Base-by-base conservation (phyloP, 2,329 filamentous ascomycete species). In the Colletotrichum filicis region DNA sequence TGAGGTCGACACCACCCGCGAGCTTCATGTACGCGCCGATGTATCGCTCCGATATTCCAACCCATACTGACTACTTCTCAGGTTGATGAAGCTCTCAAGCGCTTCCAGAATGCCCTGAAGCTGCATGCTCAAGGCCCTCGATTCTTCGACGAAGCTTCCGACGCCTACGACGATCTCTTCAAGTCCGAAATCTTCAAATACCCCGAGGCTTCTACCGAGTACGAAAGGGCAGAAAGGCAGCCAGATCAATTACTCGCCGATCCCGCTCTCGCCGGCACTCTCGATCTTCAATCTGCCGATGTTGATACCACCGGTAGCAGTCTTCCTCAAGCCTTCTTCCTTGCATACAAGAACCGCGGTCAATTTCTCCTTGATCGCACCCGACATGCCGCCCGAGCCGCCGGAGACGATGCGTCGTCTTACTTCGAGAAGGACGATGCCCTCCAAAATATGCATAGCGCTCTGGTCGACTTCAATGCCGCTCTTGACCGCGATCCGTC, bases 31-130 rank as follows among this genome's bases (percentile, higher is more conserved):
- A 75, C 59, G 82, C 78, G n/a, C n/a, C 12, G 19, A 22, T 12
- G 3, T n/a, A 6, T 19, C 4, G 9, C 37, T 12, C 9, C 32
- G 19, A 19, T 24, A 5, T 11, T 30, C 12, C 8, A 52, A 9
- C 46, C 26, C 9, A 28, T n/a, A 14, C 56, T 68, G 14, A 52
- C 37, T n/a, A 32, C 5, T 32, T 52, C 19, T 19, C 67, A 93
- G 87, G 96, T 98, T 79, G 97, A 99, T 79, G 97, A 99, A 84
- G 95, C 97, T 60, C 87, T 99, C 74, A 98, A 98, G 84, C 90
- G 96, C 46, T 99, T 98, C 81, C 95, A 98, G 80, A 92, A 89
- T 77, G 97, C 97, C 59, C 86, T 99, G 71, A 98, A 96, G 82
- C 91, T 95, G 76, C 97, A 99, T 80, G 93, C 96, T 1, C 95